Conservation (phyloP, 768 basidiomycete genomes). For the Trametes sanguinea region DNA sequence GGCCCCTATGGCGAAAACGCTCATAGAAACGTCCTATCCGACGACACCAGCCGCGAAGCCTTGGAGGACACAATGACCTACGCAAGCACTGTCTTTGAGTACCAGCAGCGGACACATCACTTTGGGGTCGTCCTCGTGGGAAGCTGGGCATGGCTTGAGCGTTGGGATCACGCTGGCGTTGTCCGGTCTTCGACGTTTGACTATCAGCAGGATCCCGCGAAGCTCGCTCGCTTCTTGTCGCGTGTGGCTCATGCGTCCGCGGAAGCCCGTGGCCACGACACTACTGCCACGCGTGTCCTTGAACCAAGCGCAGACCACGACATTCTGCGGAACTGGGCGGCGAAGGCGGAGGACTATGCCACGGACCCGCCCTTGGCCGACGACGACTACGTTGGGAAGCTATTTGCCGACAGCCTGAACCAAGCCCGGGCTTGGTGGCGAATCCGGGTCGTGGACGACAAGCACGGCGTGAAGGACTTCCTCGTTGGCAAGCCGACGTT, state of each 20-base stretch:
- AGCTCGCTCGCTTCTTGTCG: neutral
- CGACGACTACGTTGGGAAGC: neutral
- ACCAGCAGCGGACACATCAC: conserved; percentile 4
- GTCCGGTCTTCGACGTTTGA: neutral
- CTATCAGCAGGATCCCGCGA: neutral
- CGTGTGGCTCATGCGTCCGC: neutral
- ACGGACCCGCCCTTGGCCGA: neutral
- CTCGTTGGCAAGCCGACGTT: conserved; percentile 2
- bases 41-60: too few species aligned
- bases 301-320: neutral
- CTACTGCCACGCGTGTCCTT: neutral
- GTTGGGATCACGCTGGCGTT: neutral
- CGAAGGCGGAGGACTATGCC: neutral
- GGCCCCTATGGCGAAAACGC: too few species aligned
- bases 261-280: neutral
- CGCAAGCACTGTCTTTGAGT: neutral
- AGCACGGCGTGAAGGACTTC: neutral
- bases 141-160: neutral
- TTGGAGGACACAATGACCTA: too few species aligned
- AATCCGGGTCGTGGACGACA: neutral
- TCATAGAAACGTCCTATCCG: too few species aligned
- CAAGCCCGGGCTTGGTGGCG: neutral
- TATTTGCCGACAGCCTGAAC: neutral
- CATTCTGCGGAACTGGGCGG: neutral
- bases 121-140: conserved; percentile 5